A percentile compares a stretch with the other conserved stretches of the same genome.
phyloP scores from a whole-genome alignment of 805 yeast genomes.

The Kodamaea kakaduensis region DNA sequence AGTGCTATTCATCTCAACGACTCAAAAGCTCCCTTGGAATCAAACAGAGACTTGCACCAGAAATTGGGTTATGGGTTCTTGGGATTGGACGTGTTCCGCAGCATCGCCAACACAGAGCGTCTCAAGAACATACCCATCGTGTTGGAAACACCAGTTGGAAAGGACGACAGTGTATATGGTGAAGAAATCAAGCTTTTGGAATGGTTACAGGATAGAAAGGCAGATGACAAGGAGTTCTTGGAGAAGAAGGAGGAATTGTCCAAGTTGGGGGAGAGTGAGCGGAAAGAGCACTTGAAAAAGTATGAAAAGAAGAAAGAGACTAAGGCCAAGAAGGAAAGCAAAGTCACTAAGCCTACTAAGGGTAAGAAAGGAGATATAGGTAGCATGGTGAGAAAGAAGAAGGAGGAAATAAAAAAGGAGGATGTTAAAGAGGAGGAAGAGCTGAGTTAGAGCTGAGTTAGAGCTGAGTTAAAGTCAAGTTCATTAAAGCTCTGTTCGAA shows the following conservation, averaged over 20 bases:
- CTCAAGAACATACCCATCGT: conserved; percentile 70
- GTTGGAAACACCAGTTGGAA: conserved; percentile 78
- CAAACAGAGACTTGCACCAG: conserved; percentile 89
- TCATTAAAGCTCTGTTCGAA: too few relatives aligned
- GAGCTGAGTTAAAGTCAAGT: too few relatives aligned
- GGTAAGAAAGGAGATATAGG: conserved; percentile 11
- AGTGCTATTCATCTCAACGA: conserved; percentile 87
- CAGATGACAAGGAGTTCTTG: conserved; percentile 52
- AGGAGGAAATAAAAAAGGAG: neutral
- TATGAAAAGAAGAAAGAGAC: conserved; percentile 38
- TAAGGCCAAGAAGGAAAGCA: conserved; percentile 13
- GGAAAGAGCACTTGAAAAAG: conserved; percentile 65
- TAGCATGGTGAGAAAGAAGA: conserved; percentile 2
- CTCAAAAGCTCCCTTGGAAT: conserved; percentile 89
- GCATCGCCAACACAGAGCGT: conserved; percentile 64
- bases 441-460: too few relatives aligned
- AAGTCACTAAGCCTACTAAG: conserved; percentile 15
- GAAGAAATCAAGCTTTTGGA: conserved; percentile 80
- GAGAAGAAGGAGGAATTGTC: conserved; percentile 48
- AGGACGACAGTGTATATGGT: conserved; percentile 65
- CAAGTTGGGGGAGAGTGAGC: conserved; percentile 59
- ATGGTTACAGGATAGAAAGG: conserved; percentile 62
- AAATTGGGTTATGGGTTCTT: conserved; percentile 84
- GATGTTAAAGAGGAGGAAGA: neutral
- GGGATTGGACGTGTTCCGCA: conserved; percentile 80